Evolutionary conservation across 805 yeast genomes (phyloP).

Genomic region (Saccharomycopsis olivae): DNA sequence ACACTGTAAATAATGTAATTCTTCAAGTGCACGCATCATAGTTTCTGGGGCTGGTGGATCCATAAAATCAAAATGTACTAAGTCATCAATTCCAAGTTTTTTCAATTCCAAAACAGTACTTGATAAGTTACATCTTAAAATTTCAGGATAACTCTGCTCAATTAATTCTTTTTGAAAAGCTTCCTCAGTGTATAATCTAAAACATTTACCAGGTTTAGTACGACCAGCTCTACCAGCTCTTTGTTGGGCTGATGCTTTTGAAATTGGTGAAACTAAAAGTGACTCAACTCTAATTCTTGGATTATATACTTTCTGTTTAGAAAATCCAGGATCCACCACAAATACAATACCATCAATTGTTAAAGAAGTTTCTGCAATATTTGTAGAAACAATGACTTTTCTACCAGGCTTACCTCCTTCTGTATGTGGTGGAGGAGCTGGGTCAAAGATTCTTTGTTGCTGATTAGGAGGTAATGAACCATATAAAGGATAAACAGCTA

Average conservation of each 20-base stretch:
- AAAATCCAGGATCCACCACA: slow-evolving; percentile 95
- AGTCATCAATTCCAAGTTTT: slow-evolving; percentile 88
- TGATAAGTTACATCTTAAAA: slow-evolving; percentile 80
- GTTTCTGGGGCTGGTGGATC: slow-evolving; percentile 99
- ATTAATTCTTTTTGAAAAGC: slow-evolving; percentile 89
- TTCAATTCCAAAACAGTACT: slow-evolving; percentile 88
- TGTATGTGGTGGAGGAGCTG: slow-evolving; percentile 67
- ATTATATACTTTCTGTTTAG: slow-evolving; percentile 92
- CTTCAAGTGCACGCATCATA: slow-evolving; percentile 98
- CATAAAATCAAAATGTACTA: slow-evolving; percentile 97
- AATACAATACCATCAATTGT: slow-evolving; percentile 97
- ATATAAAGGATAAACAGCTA: slow-evolving; percentile 83
- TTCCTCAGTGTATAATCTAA: slow-evolving; percentile 91
- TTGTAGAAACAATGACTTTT: slow-evolving; percentile 84
- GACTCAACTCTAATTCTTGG: slow-evolving; percentile 96
- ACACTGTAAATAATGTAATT: slow-evolving; percentile 81
- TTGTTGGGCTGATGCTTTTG: slow-evolving; percentile 96
- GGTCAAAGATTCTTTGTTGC: slow-evolving; percentile 88
- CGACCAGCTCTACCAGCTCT: slow-evolving; percentile 99
- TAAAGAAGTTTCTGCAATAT: slow-evolving; percentile 95
- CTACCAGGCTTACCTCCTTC: slow-evolving; percentile 88
- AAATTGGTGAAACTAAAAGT: slow-evolving; percentile 85
- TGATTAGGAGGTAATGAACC: slow-evolving; percentile 95
- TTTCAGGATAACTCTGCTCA: slow-evolving; percentile 95
- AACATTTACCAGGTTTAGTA: slow-evolving; percentile 96